Conservation (phyloP, 169 alveolate genomes). For the Plasmodium fragile region DNA sequence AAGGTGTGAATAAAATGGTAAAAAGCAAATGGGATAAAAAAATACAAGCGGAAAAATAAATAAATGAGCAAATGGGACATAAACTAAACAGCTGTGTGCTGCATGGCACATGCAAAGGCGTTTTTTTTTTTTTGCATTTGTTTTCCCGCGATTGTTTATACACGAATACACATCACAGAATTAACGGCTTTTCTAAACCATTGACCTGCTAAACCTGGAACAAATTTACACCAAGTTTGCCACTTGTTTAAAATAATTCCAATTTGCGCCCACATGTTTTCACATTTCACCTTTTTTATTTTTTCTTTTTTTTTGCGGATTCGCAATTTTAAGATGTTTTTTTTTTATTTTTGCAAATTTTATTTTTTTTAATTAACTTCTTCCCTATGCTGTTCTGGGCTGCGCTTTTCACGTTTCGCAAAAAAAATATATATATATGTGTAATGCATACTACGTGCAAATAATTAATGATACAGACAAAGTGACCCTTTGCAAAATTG, state of each 20-base stretch:
- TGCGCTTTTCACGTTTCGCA: neutral
- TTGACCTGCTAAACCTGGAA: neutral
- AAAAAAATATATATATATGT: neutral
- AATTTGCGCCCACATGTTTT: neutral
- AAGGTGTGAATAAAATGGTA: neutral
- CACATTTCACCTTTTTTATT: neutral
- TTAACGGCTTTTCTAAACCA: neutral
- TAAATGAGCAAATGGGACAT: neutral
- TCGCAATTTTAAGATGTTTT: neutral
- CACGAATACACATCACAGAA: neutral
- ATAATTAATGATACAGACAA: neutral
- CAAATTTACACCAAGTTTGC: neutral
- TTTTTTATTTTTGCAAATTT: neutral
- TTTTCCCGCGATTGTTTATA: neutral
- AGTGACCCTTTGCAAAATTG: neutral
- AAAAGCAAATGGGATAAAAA: neutral
- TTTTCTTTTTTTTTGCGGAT: neutral
- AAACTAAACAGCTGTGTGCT: neutral
- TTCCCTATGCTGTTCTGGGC: neutral
- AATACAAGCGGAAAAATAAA: neutral
- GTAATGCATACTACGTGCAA: neutral
- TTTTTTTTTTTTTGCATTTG: neutral
- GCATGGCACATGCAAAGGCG: neutral
- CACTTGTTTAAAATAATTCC: neutral
- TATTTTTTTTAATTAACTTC: neutral